Evolutionary conservation across 2,329 filamentous ascomycete species (phyloP), one percentile per base, ranked within the genome.

Genomic region (Ophiostoma sp.): DNA sequence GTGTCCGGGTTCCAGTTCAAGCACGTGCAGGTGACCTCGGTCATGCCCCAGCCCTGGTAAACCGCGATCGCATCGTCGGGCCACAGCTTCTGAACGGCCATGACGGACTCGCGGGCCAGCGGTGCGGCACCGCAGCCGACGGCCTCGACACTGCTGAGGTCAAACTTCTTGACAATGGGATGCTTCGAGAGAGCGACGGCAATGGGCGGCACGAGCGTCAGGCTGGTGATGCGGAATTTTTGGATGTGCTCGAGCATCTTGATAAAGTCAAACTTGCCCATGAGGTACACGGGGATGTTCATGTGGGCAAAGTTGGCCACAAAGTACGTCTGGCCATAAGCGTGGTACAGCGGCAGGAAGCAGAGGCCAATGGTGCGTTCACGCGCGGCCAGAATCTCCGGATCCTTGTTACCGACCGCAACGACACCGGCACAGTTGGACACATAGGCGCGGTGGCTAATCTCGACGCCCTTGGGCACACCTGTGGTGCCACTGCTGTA

Each of bases 41-140:
- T 96, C 93, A 97, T 95, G 5, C 94, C 94, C 92, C 93, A 97
- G 3, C 93, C 93, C 81, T 95, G 93, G 79, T 84, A 83, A 15
- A 87, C 76, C 2, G 76, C 71, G 8, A 86, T 72, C 1, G 79
- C 77, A 3, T 78, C 75, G 71, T 1, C 80, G 81, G 84, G 89
- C 90, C 73, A 90, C 78, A 77, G 72, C 9, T 83, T 85, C 79
- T 91, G 86, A 11, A 89, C 86, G 76, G 91, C 89, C 12, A 85
- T 83, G 72, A 83, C 84, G 3, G 89, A 83, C 75, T 92, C 88
- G n/a, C 78, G 79, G 15, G 84, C 83, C 8, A 93, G 82, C 0
- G 93, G 93, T 7, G 93, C 93, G 0, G 92, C 93, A 45, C 93
- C 93, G 70, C 85, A 88, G 1, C 83, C 86, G 17, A 94, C 81